Evolutionary conservation across 441 rosid genomes (phyloP).

Genomic region (Gossypium lobatum): DNA sequence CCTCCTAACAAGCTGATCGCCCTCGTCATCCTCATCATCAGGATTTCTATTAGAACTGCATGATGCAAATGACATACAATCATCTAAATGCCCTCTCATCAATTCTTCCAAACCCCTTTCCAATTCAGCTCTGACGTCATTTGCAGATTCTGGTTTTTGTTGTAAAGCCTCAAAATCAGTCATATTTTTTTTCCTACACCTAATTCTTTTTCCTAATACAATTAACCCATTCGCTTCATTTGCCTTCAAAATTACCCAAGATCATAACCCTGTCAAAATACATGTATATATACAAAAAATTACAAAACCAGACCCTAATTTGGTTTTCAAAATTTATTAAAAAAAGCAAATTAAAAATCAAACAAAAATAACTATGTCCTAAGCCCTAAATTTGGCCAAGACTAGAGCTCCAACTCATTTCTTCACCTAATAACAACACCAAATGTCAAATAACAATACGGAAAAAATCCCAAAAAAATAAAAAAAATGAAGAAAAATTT

Average conservation of each 20-base stretch:
- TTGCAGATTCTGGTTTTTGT: constrained; percentile 60
- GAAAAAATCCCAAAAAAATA: not conserved
- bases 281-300: not conserved
- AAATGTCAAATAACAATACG: not conserved
- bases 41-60: constrained; percentile 53
- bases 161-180: constrained; percentile 64
- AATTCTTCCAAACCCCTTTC: constrained; percentile 69
- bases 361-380: not conserved
- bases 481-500: not conserved
- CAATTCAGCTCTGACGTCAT: constrained; percentile 44
- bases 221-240: not conserved
- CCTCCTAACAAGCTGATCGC: constrained; percentile 67
- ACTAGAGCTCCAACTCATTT: constrained; percentile 25
- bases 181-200: constrained; percentile 32
- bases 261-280: not conserved
- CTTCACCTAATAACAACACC: constrained; percentile 30
- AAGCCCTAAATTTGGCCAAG: constrained; percentile 1
- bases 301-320: constrained; percentile 19
- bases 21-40: constrained; percentile 65
- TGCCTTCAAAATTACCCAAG: not conserved
- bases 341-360: not conserved
- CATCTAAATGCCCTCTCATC: constrained; percentile 80
- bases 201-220: not conserved
- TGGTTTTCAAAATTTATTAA: not conserved
- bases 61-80: constrained; percentile 68